Conservation (phyloP, 805 yeast genomes). For the Millerozyma acaciae region DNA sequence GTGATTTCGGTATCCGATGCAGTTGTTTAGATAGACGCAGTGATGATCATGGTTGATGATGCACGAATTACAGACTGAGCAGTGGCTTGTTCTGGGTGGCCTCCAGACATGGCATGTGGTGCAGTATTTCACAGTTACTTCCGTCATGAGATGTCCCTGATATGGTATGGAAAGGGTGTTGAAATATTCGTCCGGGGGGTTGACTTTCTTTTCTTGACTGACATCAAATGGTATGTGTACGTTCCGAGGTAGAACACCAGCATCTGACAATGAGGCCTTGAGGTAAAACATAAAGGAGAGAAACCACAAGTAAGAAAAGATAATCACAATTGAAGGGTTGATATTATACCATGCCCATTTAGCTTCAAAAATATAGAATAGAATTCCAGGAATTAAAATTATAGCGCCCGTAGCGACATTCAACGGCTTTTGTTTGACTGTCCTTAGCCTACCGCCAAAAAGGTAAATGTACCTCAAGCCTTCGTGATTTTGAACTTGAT, state of each 20-base stretch:
- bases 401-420: constrained; percentile 31
- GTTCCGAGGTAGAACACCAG: constrained; percentile 68
- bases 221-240: constrained; percentile 44
- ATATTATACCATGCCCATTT: constrained; percentile 54
- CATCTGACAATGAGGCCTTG: constrained; percentile 57
- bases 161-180: constrained; percentile 49
- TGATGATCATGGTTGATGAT: constrained; percentile 68
- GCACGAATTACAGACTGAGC: constrained; percentile 66
- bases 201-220: constrained; percentile 3
- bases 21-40: constrained; percentile 55
- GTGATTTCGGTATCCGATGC: constrained; percentile 40
- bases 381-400: constrained; percentile 44
- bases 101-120: constrained; percentile 57
- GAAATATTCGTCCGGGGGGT: constrained; percentile 57
- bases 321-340: constrained; percentile 52
- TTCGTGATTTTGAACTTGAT: constrained; percentile 37
- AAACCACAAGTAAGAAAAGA: constrained; percentile 58
- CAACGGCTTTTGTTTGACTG: constrained; percentile 38
- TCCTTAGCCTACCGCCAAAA: constrained; percentile 62
- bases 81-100: constrained; percentile 66
- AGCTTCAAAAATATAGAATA: constrained; percentile 47
- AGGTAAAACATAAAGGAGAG: constrained; percentile 46
- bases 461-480: constrained; percentile 43
- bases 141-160: constrained; percentile 16
- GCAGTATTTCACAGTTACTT: constrained; percentile 55